Conservation (phyloP, 2,329 filamentous ascomycete genomes). For the Blumeriella jaapii region DNA sequence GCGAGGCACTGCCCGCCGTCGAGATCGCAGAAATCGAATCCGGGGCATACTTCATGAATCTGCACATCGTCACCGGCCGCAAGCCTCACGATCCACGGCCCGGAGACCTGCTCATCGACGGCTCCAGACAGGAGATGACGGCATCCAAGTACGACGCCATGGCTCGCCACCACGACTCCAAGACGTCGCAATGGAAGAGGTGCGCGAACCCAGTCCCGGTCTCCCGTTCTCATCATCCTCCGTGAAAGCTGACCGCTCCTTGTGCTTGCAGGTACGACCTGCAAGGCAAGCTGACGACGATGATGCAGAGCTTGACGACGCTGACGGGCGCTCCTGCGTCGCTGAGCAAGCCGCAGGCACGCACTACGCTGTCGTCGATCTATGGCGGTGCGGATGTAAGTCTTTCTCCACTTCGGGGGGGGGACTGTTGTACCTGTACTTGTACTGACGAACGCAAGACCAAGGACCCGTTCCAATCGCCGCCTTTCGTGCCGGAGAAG, state of each 20-base stretch:
- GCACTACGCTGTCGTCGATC: neutral
- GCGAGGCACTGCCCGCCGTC: slow-evolving; percentile 9
- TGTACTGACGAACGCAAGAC: neutral
- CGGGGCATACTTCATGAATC: slow-evolving; percentile 20
- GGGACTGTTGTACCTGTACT: neutral
- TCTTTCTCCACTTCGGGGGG: neutral
- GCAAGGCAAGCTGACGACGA: slow-evolving; percentile 4
- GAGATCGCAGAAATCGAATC: slow-evolving; percentile 14
- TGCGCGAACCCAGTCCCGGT: slow-evolving; percentile 2
- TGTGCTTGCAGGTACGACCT: slow-evolving; percentile 8
- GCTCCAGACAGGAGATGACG: slow-evolving; percentile 22
- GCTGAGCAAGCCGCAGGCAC: neutral
- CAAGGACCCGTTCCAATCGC: neutral
- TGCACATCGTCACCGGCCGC: slow-evolving; percentile 25
- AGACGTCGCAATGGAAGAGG: slow-evolving; percentile 18
- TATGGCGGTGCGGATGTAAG: neutral
- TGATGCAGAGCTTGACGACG: slow-evolving; percentile 9
- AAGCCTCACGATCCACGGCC: slow-evolving; percentile 19
- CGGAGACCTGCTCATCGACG: slow-evolving; percentile 21
- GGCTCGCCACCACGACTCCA: slow-evolving; percentile 15
- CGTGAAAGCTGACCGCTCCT: slow-evolving; percentile 3
- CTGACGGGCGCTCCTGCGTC: slow-evolving; percentile 7
- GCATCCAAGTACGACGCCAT: slow-evolving; percentile 21
- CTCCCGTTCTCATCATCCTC: neutral
- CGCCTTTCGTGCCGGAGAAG: neutral